Percentiles rank a stretch among this genome's conserved stretches.
Conservation (phyloP, 495 filamentous ascomycete species). For the Xylaria nigripes region DNA sequence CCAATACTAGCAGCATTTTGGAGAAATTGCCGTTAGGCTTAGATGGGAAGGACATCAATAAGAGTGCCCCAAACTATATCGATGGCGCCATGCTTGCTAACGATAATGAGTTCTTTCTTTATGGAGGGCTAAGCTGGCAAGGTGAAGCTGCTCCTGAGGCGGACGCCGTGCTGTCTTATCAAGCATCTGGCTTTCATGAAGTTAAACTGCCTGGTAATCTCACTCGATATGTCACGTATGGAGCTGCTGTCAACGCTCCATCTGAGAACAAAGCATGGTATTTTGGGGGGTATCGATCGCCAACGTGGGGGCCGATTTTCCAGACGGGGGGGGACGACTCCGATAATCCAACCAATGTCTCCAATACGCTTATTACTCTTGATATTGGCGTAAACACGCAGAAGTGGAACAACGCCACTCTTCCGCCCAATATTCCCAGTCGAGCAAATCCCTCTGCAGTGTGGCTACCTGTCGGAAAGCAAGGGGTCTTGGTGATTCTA, state of each 20-base stretch:
- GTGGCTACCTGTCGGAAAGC: constrained; percentile 59
- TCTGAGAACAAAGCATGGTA: constrained; percentile 69
- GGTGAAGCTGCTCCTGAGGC: constrained; percentile 23
- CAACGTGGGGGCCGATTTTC: constrained; percentile 40
- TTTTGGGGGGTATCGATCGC: constrained; percentile 53
- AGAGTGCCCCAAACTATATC: constrained; percentile 49
- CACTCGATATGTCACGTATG: constrained; percentile 57
- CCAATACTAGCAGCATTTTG: constrained; percentile 48
- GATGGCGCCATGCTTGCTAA: constrained; percentile 63
- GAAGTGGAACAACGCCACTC: constrained; percentile 49
- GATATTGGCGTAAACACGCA: constrained; percentile 44
- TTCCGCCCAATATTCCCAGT: constrained; percentile 43
- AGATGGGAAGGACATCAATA: constrained; percentile 40
- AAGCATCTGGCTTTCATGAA: constrained; percentile 38
- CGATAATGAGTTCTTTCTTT: constrained; percentile 49
- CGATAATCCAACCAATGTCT: constrained; percentile 28
- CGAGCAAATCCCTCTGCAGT: constrained; percentile 57
- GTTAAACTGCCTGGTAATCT: constrained; percentile 34
- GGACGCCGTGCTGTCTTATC: constrained; percentile 41
- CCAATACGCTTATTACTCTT: constrained; percentile 50
- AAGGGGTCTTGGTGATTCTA: constrained; percentile 57
- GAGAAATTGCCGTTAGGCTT: constrained; percentile 34
- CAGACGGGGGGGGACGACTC: constrained; percentile 19
- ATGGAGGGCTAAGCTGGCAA: constrained; percentile 36
- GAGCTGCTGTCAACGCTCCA: constrained; percentile 54